Evolutionary conservation across 306 rosid species (phyloP), one percentile per base, ranked within the genome.

Genomic region (Medicago ruthenica): DNA sequence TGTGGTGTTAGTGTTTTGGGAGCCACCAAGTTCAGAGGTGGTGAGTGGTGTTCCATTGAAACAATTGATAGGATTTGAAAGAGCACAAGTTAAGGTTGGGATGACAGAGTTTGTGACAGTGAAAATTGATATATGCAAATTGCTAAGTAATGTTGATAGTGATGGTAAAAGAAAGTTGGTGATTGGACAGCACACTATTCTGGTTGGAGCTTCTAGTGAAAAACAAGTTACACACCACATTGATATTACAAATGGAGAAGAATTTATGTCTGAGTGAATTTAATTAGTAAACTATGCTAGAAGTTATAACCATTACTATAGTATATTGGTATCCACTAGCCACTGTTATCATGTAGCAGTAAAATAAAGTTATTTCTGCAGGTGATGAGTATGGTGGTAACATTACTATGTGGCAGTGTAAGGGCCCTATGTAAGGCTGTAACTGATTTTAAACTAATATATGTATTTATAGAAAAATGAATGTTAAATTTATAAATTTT

Each of bases 151-250:
- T 13, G 92, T 87, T 80, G 91, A 89, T 71, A 45, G 71, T 45
- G 88, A 87, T 71, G 94, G 92, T 40, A 77, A 81, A 20, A 86
- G 90, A 77, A 89, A 87, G 42, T 27, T 91, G 83, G 67, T 84
- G 34, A 79, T 66, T 60, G 92, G 92, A 17, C 31, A 73, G 9
- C 89, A 89, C 50, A 80, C 68, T 8, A 24, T 89, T 70, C 24
- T 84, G 61, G 82, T 91, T 60, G 94, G 94, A 0, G 76, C 89
- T 39, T 77, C 84, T 1, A 79, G 80, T 68, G 96, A 88, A 66
- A 36, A 48, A 15, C 91, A 85, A 41, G 82, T 87, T 71, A 87
- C 69, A 84, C 93, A 88, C 82, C 12, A 61, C 22, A 60, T 88
- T 77, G 83, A 85, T 50, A 60, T 91, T 22, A 72, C 24, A 67